Base-by-base conservation (phyloP, 2,329 filamentous ascomycete genomes). In the Xylariaceae sp. region DNA sequence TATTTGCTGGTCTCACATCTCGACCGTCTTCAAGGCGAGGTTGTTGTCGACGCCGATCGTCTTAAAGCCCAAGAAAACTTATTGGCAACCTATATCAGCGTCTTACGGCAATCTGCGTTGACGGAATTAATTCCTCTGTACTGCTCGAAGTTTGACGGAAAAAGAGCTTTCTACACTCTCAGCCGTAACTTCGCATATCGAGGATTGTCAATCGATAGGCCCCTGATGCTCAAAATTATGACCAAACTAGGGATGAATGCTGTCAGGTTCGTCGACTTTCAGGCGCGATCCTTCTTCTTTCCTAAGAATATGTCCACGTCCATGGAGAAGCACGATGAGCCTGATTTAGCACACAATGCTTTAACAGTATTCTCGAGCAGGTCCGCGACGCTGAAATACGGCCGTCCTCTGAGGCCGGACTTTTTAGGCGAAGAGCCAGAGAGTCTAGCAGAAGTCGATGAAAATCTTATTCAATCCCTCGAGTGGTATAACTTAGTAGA, bases 101-200 rank as follows among this genome's bases (percentile, higher is more conserved):
- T 89, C 61, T 76, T 99, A 44, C 85, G 89, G 49, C 80, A 88
- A 51, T 83, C 84, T 13, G 84, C 86, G 39, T 84, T 94, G 57
- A 85, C 88, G 60, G 87, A 93, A 63, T 76, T 94, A 48, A 88
- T 96, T 57, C 92, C 94, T 0, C 78, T 96, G 0, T 99, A 99
- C 73, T 92, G 90, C 63, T 91, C 91, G 7, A 87, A 90, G 67
- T 79, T 99, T 10, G 80, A 84, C 8, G 76, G 80, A 5, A 77
- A 84, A 10, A 82, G 88, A 63, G 81, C 82, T 62, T 86, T 91
- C 66, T 82, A 86, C 57, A 87, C 88, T 13, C 80, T 99, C 53
- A 90, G 88, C 59, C 83, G 85, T 55, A 88, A 95, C 58, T 77
- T 97, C 57, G 87, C 92, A 53, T 84, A 89, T 51, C 82, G 97